Evolutionary conservation across 768 basidiomycete genomes (phyloP).

Genomic region (Gloeostereum incarnatum): DNA sequence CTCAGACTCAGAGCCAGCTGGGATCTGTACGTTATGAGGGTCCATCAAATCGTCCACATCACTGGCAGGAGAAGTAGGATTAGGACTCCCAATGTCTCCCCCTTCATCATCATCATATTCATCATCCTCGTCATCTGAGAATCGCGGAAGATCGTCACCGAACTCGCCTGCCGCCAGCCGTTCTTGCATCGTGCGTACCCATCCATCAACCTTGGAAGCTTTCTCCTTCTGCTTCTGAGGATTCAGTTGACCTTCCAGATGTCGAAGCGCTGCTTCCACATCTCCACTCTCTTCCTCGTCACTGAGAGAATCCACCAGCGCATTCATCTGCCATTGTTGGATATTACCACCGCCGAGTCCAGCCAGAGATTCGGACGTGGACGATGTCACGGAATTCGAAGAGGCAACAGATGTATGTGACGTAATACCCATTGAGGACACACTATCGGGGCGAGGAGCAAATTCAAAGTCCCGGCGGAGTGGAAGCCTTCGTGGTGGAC

Average conservation of each 20-base stretch:
- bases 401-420: conserved; percentile 53
- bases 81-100: too few species aligned
- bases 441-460: conserved; percentile 59
- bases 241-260: conserved; percentile 84
- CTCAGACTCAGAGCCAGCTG: too few species aligned
- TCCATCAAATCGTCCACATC: too few species aligned
- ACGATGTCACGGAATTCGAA: conserved; percentile 28
- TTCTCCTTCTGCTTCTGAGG: conserved; percentile 60
- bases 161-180: conserved; percentile 59
- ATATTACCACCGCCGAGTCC: conserved; percentile 33
- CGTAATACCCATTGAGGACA: conserved; percentile 73
- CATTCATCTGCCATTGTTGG: conserved; percentile 79
- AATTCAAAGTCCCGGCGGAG: conserved; percentile 77
- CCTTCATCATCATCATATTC: conserved; percentile 22
- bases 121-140: conserved; percentile 39
- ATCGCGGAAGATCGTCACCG: conserved; percentile 49
- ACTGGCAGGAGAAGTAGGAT: not conserved
- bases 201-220: conserved; percentile 69
- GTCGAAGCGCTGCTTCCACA: conserved; percentile 70
- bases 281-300: conserved; percentile 72
- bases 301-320: conserved; percentile 63
- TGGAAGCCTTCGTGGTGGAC: conserved; percentile 51
- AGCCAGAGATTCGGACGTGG: conserved; percentile 28
- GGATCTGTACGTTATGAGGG: too few species aligned
- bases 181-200: conserved; percentile 67